phyloP scores from a whole-genome alignment of 2,329 filamentous ascomycete species.

The Exserohilum turcica region DNA sequence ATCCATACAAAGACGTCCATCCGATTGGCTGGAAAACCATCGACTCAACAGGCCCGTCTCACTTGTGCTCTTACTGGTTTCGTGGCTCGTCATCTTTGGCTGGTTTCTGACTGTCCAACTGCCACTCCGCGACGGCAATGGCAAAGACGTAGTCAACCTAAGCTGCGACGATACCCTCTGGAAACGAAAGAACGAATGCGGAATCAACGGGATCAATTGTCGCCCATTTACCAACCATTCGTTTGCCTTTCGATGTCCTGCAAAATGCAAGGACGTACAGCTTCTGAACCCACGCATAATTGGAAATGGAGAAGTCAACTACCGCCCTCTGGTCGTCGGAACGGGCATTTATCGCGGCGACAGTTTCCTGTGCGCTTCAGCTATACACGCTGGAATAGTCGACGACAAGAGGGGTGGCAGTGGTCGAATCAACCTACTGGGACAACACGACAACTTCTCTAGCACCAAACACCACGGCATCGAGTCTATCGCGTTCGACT shows the following conservation, averaged over 20 bases:
- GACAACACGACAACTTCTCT: constrained; percentile 66
- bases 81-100: constrained; percentile 71
- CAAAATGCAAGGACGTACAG: constrained; percentile 68
- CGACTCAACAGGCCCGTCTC: constrained; percentile 57
- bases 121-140: constrained; percentile 61
- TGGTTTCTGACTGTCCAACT: constrained; percentile 68
- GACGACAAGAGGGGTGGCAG: constrained; percentile 74
- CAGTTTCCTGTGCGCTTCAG: constrained; percentile 84
- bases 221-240: constrained; percentile 72
- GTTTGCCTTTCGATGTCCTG: constrained; percentile 75
- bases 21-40: constrained; percentile 59
- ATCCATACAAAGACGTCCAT: constrained; percentile 66
- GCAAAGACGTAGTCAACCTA: constrained; percentile 69
- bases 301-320: constrained; percentile 66
- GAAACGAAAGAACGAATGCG: constrained; percentile 71
- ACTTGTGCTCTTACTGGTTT: constrained; percentile 61
- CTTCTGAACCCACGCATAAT: constrained; percentile 75
- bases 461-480: constrained; percentile 72
- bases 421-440: constrained; percentile 75
- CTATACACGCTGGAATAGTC: constrained; percentile 80
- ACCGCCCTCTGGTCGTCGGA: constrained; percentile 60
- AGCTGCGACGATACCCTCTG: constrained; percentile 74
- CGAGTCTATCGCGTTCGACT: constrained; percentile 76
- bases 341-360: constrained; percentile 82
- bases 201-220: constrained; percentile 73